Conservation (phyloP, 2,329 filamentous ascomycete species). For the Alternaria dauci region DNA sequence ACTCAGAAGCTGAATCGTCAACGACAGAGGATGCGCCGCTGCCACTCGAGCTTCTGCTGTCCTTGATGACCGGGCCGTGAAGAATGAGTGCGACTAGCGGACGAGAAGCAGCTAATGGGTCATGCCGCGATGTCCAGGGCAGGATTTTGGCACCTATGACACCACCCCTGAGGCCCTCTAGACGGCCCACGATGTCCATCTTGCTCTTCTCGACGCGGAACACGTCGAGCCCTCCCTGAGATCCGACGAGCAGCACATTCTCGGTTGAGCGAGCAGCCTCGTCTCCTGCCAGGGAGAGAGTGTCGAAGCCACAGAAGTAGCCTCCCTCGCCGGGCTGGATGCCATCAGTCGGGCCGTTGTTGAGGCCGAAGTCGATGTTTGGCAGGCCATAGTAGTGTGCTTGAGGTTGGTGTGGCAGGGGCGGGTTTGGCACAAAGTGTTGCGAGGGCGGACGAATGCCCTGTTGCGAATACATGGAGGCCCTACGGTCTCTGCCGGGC, state of each 20-base stretch:
- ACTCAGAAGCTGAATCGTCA: constrained; percentile 49
- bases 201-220: constrained; percentile 76
- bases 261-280: constrained; percentile 58
- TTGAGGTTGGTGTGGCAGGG: constrained; percentile 77
- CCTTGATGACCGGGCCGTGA: constrained; percentile 75
- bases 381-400: constrained; percentile 79
- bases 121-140: constrained; percentile 68
- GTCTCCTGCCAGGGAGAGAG: constrained; percentile 60
- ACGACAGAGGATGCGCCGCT: constrained; percentile 49
- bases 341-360: constrained; percentile 56
- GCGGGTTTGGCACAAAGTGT: constrained; percentile 63
- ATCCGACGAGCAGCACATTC: constrained; percentile 78
- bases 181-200: constrained; percentile 71
- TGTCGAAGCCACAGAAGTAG: constrained; percentile 84
- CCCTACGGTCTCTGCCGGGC: constrained; percentile 54
- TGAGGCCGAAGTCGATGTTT: constrained; percentile 71
- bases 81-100: constrained; percentile 82
- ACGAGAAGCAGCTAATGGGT: constrained; percentile 63
- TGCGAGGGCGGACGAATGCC: constrained; percentile 53
- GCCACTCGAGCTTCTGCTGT: constrained; percentile 49
- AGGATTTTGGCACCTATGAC: constrained; percentile 85
- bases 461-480: constrained; percentile 63
- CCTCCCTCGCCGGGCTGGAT: constrained; percentile 72
- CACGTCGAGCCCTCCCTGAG: constrained; percentile 80
- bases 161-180: constrained; percentile 80